These are phyloP conservation scores for Skeletonema menzelii DNA, from an alignment of 108 stramenopile species.

Conservation along the genomic window DNA sequence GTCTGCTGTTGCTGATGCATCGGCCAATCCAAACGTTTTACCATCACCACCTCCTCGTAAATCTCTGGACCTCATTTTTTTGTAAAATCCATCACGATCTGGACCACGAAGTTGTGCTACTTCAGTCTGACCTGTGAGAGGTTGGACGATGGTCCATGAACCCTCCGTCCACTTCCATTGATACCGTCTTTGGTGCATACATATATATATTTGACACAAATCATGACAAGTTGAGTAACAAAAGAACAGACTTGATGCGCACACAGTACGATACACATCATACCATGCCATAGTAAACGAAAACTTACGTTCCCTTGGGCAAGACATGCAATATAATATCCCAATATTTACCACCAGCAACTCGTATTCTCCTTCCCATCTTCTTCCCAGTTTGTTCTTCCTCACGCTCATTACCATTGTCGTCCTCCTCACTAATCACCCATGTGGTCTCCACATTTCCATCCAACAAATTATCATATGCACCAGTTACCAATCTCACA, in stretches of 20 bases:
- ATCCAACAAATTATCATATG: constrained; percentile 46
- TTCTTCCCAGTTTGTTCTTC: constrained; percentile 13
- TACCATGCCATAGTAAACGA: background rate
- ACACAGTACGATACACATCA: too few relatives aligned
- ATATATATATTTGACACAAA: background rate
- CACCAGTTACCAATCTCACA: constrained; percentile 40
- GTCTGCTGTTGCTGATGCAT: background rate
- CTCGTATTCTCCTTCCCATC: constrained; percentile 35
- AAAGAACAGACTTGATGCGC: background rate
- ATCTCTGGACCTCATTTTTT: constrained; percentile 45
- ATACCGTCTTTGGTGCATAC: constrained; percentile 30
- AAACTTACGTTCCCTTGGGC: constrained; percentile 46
- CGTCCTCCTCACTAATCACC: background rate
- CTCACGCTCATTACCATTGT: background rate
- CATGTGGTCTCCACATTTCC: background rate
- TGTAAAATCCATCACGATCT: constrained; percentile 63
- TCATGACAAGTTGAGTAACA: background rate
- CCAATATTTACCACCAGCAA: constrained; percentile 73
- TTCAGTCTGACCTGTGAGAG: constrained; percentile 67
- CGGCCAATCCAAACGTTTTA: constrained; percentile 1
- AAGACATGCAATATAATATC: constrained; percentile 76
- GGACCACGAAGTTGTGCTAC: constrained; percentile 67
- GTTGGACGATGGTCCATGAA: constrained; percentile 68
- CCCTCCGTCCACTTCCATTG: constrained; percentile 70
- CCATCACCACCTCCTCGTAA: constrained; percentile 80